phyloP scores from a whole-genome alignment of 139 green algal species.

The Picochlorum sp. region DNA sequence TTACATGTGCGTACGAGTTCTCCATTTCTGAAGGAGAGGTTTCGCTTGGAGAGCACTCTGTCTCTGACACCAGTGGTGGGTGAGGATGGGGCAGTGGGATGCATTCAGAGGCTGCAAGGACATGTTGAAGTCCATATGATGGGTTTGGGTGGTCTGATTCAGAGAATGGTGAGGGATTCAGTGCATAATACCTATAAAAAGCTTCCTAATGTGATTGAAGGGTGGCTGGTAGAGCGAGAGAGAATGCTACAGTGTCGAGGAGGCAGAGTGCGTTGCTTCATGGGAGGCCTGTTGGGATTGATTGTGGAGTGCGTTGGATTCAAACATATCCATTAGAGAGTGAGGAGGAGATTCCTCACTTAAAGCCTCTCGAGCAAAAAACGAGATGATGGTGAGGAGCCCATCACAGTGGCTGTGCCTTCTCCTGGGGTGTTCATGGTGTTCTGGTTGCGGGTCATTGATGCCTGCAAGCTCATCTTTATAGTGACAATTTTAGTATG shows the following conservation, averaged over 20 bases:
- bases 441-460: background rate
- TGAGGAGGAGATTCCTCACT: background rate
- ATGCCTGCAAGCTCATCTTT: background rate
- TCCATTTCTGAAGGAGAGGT: constrained; percentile 25
- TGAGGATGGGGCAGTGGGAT: background rate
- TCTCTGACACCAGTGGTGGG: background rate
- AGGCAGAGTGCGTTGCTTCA: constrained; percentile 19
- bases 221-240: constrained; percentile 25
- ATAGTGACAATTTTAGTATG: constrained; percentile 2
- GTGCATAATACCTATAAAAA: constrained; percentile 26
- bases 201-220: constrained; percentile 29
- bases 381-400: no score
- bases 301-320: constrained; percentile 11
- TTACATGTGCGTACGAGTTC: constrained; percentile 23
- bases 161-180: constrained; percentile 26
- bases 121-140: constrained; percentile 24
- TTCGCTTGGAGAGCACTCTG: constrained; percentile 11
- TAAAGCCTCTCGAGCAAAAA: no score
- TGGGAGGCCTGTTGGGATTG: constrained; percentile 25
- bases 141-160: constrained; percentile 30
- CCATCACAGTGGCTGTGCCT: background rate
- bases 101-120: constrained; percentile 19
- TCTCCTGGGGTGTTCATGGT: background rate
- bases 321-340: background rate
- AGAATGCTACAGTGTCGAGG: constrained; percentile 17